phyloP scores from a whole-genome alignment of 148 eudicot species.

The Fagopyrum esculentum region DNA sequence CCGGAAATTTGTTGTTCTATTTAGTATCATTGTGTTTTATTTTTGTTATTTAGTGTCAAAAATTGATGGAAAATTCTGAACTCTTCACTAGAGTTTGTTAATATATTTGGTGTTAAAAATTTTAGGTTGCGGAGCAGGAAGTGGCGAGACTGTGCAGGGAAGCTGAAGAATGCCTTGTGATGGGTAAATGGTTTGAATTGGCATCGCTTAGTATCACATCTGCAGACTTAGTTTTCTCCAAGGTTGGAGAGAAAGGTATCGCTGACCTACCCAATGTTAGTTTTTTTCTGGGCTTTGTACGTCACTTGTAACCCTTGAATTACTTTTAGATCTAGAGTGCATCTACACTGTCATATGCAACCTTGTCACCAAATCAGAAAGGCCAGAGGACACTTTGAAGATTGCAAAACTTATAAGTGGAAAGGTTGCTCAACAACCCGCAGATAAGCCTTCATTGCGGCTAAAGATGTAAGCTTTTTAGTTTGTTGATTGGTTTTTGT shows the following conservation, averaged over 20 bases:
- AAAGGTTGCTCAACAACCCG: slow-evolving; percentile 63
- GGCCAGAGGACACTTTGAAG: slow-evolving; percentile 64
- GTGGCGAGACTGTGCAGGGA: slow-evolving; percentile 58
- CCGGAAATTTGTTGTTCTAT: not conserved
- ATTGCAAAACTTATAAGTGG: slow-evolving; percentile 70
- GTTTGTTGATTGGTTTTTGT: not conserved
- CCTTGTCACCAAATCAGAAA: slow-evolving; percentile 67
- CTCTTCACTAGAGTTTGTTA: not conserved
- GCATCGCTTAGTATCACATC: slow-evolving; percentile 71
- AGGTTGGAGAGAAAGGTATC: slow-evolving; percentile 77
- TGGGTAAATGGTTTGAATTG: slow-evolving; percentile 74
- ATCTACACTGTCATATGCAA: slow-evolving; percentile 73
- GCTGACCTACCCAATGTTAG: not conserved
- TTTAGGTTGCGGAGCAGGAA: slow-evolving; percentile 70
- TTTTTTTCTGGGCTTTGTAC: not conserved
- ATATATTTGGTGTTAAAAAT: not conserved
- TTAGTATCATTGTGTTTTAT: not conserved
- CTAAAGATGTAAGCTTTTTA: slow-evolving; percentile 56
- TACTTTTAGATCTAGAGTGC: slow-evolving; percentile 67
- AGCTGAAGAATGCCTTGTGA: slow-evolving; percentile 66
- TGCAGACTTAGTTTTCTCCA: slow-evolving; percentile 72
- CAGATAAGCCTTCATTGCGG: slow-evolving; percentile 77
- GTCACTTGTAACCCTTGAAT: not conserved
- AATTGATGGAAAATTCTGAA: too few species aligned
- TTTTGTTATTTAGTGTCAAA: too few species aligned